These are phyloP conservation scores for Fusarium pininemorale DNA, from an alignment of 2,329 filamentous ascomycete species.

Conservation along the genomic window DNA sequence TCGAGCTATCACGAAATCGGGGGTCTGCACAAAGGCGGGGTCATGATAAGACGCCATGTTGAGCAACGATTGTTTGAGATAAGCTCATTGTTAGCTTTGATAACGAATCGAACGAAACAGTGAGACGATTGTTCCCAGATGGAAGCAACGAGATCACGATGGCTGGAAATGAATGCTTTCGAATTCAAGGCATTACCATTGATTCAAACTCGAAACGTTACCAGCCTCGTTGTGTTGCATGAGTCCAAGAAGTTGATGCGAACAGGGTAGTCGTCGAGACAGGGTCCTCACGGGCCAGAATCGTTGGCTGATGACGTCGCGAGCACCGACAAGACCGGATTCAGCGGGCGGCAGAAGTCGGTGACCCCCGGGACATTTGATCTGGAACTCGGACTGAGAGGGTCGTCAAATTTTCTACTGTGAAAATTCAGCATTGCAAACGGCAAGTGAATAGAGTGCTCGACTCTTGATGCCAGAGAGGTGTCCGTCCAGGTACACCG, in stretches of 20 bases:
- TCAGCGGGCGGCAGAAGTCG: slow-evolving; percentile 30
- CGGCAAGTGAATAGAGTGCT: slow-evolving; percentile 12
- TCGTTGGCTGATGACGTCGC: slow-evolving; percentile 40
- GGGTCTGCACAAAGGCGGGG: slow-evolving; percentile 15
- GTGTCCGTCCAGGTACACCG: slow-evolving; percentile 1
- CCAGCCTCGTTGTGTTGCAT: slow-evolving; percentile 9
- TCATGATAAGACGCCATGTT: slow-evolving; percentile 26
- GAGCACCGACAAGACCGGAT: slow-evolving; percentile 17
- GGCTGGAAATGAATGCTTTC: not conserved
- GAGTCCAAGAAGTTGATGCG: slow-evolving; percentile 13
- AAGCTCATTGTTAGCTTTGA: not conserved
- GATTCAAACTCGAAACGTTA: not conserved
- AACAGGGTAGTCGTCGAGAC: slow-evolving; percentile 16
- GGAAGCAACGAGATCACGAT: not conserved
- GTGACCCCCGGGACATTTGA: slow-evolving; percentile 25
- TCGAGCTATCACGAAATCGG: not conserved
- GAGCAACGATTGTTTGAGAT: slow-evolving; percentile 3
- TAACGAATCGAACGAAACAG: not conserved
- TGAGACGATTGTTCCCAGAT: not conserved
- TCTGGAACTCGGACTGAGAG: not conserved
- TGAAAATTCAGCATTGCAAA: slow-evolving; percentile 26
- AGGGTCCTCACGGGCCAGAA: slow-evolving; percentile 30
- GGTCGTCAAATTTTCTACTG: slow-evolving; percentile 2
- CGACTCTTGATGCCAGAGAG: not conserved
- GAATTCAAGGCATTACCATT: not conserved